Evolutionary conservation across 257 asterid species (phyloP), one percentile per base, ranked within the genome.

Genomic region (Thymus mandschuricus): DNA sequence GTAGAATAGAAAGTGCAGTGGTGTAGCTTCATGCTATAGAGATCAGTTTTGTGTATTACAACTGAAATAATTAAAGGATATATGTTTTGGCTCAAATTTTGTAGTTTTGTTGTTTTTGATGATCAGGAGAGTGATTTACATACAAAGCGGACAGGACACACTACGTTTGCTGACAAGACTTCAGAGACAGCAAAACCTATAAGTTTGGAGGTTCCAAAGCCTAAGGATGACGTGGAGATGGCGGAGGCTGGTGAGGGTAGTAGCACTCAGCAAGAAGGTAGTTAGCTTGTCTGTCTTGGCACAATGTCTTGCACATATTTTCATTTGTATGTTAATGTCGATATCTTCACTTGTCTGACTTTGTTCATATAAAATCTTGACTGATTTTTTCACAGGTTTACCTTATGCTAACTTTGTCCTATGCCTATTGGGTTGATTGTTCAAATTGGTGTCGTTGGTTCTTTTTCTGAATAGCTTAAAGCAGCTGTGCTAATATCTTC

Each of bases 131-230:
- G 80, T 68, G 97, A 92, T 87, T 65, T 95, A 73, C 99, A 95
- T 65, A 89, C 91, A 29, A 92, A 92, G 87, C 90, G 99, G 88
- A 88, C 99, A 15, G 98, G 99, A 43, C 99, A 95, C 78, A 72
- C 73, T 10, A 95, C 88, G 69, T 95, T 92, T 76, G 86, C 75
- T 76, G 99, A 95, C 83, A 95, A 87, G 88, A 95, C 99, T 33
- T 84, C 87, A 11, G 98, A 95, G 84, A 72, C 86, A 11, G 87
- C 78, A 35, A 84, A 85, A 64, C 98, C 97, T 30, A 89, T 95
- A 73, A 95, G 87, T 78, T 81, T 95, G 89, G 96, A 95, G 78
- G 80, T 87, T 67, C 86, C 98, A 59, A 88, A 87, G 76, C 82
- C 80, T 11, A 82, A 84, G 66, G 82, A 81, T 71, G 96, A 88